Evolutionary conservation across 2,329 filamentous ascomycete genomes (phyloP).

Genomic region (Botrytis paeoniae): DNA sequence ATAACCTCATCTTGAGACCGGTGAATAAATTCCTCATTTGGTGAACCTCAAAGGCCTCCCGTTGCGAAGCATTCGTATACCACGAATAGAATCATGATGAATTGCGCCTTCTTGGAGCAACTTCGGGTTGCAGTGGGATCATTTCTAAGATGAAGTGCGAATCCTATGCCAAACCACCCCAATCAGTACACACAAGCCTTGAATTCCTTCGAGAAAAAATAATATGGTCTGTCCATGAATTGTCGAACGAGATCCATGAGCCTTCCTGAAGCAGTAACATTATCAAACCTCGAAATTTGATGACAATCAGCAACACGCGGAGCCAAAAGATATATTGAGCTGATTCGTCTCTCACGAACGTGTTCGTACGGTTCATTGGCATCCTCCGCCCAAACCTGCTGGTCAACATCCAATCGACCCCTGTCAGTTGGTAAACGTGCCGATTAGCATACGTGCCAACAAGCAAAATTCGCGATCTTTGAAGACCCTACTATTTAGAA

Average conservation of each 20-base stretch:
- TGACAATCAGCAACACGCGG: background rate
- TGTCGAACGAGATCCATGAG: background rate
- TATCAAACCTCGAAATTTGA: background rate
- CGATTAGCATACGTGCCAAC: background rate
- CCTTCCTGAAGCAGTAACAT: background rate
- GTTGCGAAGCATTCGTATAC: background rate
- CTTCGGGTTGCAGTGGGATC: constrained; percentile 9
- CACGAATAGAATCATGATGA: constrained; percentile 15
- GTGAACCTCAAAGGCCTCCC: background rate
- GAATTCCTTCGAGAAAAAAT: background rate
- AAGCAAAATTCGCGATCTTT: background rate
- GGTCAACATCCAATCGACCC: background rate
- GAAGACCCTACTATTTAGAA: background rate
- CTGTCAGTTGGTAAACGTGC: background rate
- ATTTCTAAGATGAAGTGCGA: background rate
- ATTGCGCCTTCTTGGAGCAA: constrained; percentile 10
- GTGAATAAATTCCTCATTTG: background rate
- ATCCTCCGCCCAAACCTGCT: background rate
- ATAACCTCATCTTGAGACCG: background rate
- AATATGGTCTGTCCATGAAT: background rate
- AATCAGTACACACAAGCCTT: background rate
- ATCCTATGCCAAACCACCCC: constrained; percentile 15
- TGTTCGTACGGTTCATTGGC: background rate
- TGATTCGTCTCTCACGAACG: background rate
- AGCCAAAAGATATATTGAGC: background rate